phyloP scores from a whole-genome alignment of 2,329 filamentous ascomycete species.

The Pleoardoris graminearum region DNA sequence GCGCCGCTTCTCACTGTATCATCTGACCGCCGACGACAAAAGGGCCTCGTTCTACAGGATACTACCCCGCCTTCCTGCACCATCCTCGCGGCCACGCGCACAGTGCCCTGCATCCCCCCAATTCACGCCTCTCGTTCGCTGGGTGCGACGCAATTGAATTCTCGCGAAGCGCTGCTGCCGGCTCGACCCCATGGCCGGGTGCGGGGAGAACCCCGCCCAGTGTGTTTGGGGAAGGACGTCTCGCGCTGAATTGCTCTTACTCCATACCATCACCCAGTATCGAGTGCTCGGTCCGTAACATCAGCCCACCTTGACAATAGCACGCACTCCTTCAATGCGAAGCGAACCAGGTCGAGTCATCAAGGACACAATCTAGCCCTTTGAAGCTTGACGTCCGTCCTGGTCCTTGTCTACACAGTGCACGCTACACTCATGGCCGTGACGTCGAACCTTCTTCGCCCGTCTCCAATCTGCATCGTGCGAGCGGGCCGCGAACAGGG shows the following conservation, averaged over 20 bases:
- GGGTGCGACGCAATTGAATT: constrained; percentile 18
- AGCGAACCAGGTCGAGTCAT: too few species aligned
- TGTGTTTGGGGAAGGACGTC: constrained; percentile 13
- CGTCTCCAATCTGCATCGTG: neutral
- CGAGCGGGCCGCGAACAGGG: neutral
- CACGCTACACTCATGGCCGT: too few species aligned
- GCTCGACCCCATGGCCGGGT: constrained; percentile 22
- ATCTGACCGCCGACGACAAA: constrained; percentile 34
- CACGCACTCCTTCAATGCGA: too few species aligned
- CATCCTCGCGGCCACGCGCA: constrained; percentile 23
- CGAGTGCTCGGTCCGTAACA: too few species aligned
- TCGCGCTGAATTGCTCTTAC: constrained; percentile 5
- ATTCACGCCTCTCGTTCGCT: constrained; percentile 27
- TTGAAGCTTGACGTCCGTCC: too few species aligned
- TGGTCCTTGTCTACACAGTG: too few species aligned
- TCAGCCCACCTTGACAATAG: too few species aligned
- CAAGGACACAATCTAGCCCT: too few species aligned
- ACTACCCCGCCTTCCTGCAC: neutral
- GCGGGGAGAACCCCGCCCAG: constrained; percentile 27
- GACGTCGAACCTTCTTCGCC: neutral
- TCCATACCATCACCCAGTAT: neutral
- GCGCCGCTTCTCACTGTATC: constrained; percentile 20
- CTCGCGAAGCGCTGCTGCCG: constrained; percentile 38
- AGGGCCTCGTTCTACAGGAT: neutral
- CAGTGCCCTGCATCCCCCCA: constrained; percentile 20